Evolutionary conservation across 768 basidiomycete species (phyloP).

Genomic region (Mycena indigotica): DNA sequence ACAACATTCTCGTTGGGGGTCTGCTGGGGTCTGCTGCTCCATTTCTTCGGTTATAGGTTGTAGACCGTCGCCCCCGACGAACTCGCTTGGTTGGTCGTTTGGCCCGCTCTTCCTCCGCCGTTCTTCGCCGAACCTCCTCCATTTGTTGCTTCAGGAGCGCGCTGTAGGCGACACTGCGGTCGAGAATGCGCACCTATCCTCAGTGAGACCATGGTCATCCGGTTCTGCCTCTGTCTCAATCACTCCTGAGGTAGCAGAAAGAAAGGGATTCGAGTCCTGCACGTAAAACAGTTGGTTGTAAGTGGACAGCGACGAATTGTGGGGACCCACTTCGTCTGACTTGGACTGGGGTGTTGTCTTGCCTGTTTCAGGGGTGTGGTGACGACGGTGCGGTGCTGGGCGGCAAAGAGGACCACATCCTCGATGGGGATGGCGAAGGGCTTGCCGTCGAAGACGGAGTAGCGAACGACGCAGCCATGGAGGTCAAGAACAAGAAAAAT

Average conservation of each 20-base stretch:
- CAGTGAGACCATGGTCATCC: neutral
- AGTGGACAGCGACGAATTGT: neutral
- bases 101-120: conserved; percentile 21
- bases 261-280: neutral
- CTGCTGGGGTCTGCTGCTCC: conserved; percentile 22
- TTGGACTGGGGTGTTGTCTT: neutral
- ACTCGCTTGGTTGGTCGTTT: conserved; percentile 4
- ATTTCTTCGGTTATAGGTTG: conserved; percentile 25
- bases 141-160: conserved; percentile 11
- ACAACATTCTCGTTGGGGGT: conserved; percentile 45
- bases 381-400: conserved; percentile 6
- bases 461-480: neutral
- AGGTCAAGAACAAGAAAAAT: neutral
- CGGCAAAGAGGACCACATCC: neutral
- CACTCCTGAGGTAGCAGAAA: conserved; percentile 9
- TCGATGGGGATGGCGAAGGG: neutral
- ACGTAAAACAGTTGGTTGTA: neutral
- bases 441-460: neutral
- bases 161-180: conserved; percentile 10
- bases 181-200: conserved; percentile 8
- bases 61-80: neutral
- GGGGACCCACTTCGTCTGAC: conserved; percentile 14
- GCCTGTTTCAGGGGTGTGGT: neutral
- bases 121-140: conserved; percentile 11
- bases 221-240: conserved; percentile 27